Percentiles rank a stretch among this genome's conserved stretches.
Conservation (phyloP, 805 yeast species). For the Candida palmyrensis region DNA sequence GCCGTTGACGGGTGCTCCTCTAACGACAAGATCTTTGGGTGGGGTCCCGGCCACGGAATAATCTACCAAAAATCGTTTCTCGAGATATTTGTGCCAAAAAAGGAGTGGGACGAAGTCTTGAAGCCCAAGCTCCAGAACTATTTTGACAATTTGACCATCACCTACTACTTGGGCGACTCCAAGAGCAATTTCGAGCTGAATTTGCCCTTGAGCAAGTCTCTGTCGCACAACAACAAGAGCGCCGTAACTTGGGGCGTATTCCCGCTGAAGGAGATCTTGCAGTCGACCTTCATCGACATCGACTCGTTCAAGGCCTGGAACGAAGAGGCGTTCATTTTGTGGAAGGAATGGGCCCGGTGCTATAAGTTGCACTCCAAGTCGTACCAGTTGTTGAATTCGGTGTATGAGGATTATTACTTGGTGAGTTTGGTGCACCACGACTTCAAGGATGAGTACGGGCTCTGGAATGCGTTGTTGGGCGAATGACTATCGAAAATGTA, state of each 20-base stretch:
- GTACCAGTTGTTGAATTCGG: conserved; percentile 54
- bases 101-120: conserved; percentile 58
- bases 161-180: conserved; percentile 72
- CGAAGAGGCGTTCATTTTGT: conserved; percentile 88
- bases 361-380: conserved; percentile 56
- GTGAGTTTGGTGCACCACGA: conserved; percentile 90
- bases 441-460: conserved; percentile 61
- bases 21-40: conserved; percentile 85
- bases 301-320: conserved; percentile 95
- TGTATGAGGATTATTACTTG: conserved; percentile 61
- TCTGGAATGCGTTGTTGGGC: conserved; percentile 63
- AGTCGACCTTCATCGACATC: conserved; percentile 86
- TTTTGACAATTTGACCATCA: conserved; percentile 43
- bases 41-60: conserved; percentile 92
- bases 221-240: conserved; percentile 42
- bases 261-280: conserved; percentile 83
- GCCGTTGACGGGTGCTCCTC: conserved; percentile 78
- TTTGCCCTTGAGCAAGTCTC: conserved; percentile 32
- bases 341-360: conserved; percentile 88
- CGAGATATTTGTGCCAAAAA: conserved; percentile 68
- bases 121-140: conserved; percentile 43
- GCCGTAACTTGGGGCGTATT: conserved; percentile 99
- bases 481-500: conserved; percentile 19
- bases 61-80: conserved; percentile 93
- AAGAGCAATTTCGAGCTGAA: conserved; percentile 57